Conservation (phyloP, 345 rosid genomes). For the Eucalyptus curtisii region DNA sequence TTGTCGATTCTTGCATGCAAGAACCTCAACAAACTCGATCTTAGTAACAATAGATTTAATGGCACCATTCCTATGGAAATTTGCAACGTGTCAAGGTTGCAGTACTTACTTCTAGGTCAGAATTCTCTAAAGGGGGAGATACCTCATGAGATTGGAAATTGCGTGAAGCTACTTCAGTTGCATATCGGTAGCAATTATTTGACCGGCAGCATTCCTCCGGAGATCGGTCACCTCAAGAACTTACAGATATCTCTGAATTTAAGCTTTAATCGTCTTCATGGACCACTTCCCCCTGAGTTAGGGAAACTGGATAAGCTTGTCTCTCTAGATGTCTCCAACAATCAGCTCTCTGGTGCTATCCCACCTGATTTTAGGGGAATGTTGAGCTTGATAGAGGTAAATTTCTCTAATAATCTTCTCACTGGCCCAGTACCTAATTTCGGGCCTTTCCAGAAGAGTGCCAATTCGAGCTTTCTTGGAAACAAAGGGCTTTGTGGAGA, state of each 20-base stretch:
- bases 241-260: constrained; percentile 64
- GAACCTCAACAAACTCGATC: constrained; percentile 86
- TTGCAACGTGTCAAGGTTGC: constrained; percentile 53
- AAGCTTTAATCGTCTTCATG: constrained; percentile 82
- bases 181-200: constrained; percentile 65
- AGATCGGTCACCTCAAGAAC: constrained; percentile 57
- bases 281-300: constrained; percentile 64
- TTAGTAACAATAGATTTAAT: constrained; percentile 63
- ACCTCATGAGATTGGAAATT: constrained; percentile 70
- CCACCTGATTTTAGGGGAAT: constrained; percentile 65
- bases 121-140: constrained; percentile 68
- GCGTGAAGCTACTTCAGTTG: constrained; percentile 43
- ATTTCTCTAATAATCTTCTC: constrained; percentile 78
- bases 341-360: constrained; percentile 68
- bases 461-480: constrained; percentile 61
- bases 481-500: constrained; percentile 89
- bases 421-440: constrained; percentile 57
- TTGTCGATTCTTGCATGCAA: constrained; percentile 53
- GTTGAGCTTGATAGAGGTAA: constrained; percentile 87
- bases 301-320: constrained; percentile 82
- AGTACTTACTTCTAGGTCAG: constrained; percentile 53
- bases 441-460: constrained; percentile 84
- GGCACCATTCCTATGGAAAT: constrained; percentile 68
- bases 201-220: constrained; percentile 71
- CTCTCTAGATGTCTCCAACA: constrained; percentile 76